These are phyloP conservation scores for Aspergillus baeticus DNA, from an alignment of 495 filamentous ascomycete genomes.

Conservation along the genomic window DNA sequence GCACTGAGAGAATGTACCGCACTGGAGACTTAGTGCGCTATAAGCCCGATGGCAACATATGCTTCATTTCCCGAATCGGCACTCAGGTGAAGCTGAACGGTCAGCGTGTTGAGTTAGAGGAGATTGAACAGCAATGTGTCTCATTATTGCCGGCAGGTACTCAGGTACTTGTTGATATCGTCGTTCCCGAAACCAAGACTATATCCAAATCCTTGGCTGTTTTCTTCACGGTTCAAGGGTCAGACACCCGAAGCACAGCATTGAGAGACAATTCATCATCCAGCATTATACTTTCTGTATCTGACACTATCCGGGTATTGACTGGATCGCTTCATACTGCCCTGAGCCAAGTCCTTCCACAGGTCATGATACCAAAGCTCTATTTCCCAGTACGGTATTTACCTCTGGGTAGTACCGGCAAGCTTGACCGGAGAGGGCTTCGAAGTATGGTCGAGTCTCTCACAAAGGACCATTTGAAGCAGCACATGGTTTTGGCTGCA, in stretches of 20 bases:
- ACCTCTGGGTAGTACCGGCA: conserved; percentile 56
- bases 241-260: conserved; percentile 4
- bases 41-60: conserved; percentile 50
- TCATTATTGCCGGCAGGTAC: conserved; percentile 29
- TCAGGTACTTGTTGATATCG: conserved; percentile 44
- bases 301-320: conserved; percentile 25
- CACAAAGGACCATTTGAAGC: conserved; percentile 38
- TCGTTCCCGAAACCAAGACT: conserved; percentile 33
- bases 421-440: conserved; percentile 62
- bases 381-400: conserved; percentile 58
- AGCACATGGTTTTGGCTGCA: conserved; percentile 37
- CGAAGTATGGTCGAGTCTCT: conserved; percentile 37
- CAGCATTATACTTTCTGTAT: conserved; percentile 34
- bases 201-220: conserved; percentile 40
- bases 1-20: conserved; percentile 41
- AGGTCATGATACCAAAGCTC: conserved; percentile 61
- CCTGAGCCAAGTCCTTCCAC: conserved; percentile 37
- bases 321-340: conserved; percentile 35
- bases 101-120: conserved; percentile 63
- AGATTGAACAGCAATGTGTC: conserved; percentile 59
- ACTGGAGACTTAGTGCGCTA: conserved; percentile 55
- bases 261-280: conserved; percentile 16
- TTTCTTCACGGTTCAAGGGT: conserved; percentile 38
- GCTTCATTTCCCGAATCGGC: conserved; percentile 58
- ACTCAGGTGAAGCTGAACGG: conserved; percentile 66